phyloP scores from a whole-genome alignment of 2,329 filamentous ascomycete species.

The Emericellopsis cladophorae region DNA sequence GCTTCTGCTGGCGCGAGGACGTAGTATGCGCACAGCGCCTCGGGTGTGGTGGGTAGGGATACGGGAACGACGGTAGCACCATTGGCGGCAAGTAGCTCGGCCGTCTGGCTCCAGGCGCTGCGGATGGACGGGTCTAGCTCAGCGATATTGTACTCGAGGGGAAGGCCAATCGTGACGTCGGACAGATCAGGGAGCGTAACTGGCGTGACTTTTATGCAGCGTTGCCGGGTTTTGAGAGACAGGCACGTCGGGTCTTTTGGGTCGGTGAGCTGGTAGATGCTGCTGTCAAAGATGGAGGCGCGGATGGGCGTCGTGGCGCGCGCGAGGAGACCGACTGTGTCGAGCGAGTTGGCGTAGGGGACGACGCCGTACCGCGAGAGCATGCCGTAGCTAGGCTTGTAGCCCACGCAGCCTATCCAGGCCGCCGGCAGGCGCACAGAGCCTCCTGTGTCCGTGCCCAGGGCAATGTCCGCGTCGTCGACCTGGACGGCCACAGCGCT shows the following conservation, averaged over 20 bases:
- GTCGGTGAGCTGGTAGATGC: constrained; percentile 45
- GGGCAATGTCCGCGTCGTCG: constrained; percentile 44
- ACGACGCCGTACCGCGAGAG: constrained; percentile 78
- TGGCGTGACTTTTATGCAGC: constrained; percentile 22
- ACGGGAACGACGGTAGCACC: constrained; percentile 65
- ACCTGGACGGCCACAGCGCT: constrained; percentile 74
- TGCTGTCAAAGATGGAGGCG: constrained; percentile 35
- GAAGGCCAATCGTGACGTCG: constrained; percentile 39
- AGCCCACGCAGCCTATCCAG: constrained; percentile 72
- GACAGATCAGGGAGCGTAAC: constrained; percentile 8
- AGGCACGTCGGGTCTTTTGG: constrained; percentile 64
- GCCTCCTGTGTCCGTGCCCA: constrained; percentile 90
- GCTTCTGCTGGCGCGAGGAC: constrained; percentile 91
- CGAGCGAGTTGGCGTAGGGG: constrained; percentile 83
- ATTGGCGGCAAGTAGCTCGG: constrained; percentile 44
- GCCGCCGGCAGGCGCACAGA: constrained; percentile 80
- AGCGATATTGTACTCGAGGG: constrained; percentile 74
- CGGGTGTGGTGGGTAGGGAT: constrained; percentile 69
- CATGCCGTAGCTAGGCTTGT: constrained; percentile 86
- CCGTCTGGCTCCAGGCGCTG: constrained; percentile 52
- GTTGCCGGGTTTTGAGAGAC: constrained; percentile 36
- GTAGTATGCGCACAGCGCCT: constrained; percentile 88
- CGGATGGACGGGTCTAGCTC: constrained; percentile 64
- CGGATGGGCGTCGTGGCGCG: constrained; percentile 36
- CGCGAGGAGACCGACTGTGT: constrained; percentile 74